Evolutionary conservation across 768 basidiomycete species (phyloP).

Genomic region (Tulasnella sp.): DNA sequence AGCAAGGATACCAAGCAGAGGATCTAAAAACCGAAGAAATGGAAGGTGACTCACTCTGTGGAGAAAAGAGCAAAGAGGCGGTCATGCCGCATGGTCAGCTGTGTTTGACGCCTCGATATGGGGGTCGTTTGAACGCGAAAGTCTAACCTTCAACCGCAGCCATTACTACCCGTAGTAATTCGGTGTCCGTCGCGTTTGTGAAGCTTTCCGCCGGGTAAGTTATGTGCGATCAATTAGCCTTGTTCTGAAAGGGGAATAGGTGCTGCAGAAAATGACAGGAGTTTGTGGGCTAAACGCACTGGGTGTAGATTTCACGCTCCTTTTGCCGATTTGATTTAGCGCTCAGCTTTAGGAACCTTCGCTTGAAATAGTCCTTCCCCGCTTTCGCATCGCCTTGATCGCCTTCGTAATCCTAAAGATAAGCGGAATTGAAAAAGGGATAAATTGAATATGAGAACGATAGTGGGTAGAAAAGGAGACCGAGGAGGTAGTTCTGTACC

Average conservation of each 20-base stretch:
- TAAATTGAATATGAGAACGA: neutral
- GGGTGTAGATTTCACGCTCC: conserved; percentile 86
- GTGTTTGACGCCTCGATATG: too few relatives aligned
- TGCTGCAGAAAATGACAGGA: neutral
- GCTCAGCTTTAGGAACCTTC: conserved; percentile 67
- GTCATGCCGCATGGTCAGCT: too few relatives aligned
- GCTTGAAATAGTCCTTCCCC: conserved; percentile 84
- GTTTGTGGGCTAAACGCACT: conserved; percentile 40
- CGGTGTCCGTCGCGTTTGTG: conserved; percentile 86
- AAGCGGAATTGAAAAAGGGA: neutral
- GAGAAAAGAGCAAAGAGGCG: conserved; percentile 19
- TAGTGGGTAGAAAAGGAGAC: neutral
- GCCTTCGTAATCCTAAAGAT: conserved; percentile 67
- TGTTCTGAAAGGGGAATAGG: neutral
- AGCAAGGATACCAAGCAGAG: conserved; percentile 18
- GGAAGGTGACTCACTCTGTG: conserved; percentile 52
- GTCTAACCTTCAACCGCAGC: conserved; percentile 89
- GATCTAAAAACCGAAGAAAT: conserved; percentile 21
- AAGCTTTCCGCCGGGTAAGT: conserved; percentile 37
- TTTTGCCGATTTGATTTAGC: conserved; percentile 77
- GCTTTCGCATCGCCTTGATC: conserved; percentile 57
- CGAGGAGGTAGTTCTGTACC: conserved; percentile 32
- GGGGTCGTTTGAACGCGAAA: too few relatives aligned
- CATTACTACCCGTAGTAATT: conserved; percentile 82
- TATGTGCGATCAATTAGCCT: conserved; percentile 15